Base-by-base conservation (phyloP, 768 basidiomycete species). In the Mrakia hoshinonis region DNA sequence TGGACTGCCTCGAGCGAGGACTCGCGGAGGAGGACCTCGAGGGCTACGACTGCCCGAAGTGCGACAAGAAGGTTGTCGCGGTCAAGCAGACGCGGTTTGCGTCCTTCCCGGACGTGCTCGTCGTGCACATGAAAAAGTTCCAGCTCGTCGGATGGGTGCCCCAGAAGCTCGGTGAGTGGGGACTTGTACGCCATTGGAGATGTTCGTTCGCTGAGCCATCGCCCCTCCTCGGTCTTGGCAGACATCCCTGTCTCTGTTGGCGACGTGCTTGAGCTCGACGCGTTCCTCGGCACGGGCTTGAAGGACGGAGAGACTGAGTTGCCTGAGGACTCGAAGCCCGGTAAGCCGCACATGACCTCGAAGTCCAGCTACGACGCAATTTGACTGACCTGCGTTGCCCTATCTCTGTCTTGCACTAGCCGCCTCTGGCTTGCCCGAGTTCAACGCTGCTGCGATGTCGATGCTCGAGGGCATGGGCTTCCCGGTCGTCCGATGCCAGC, bases 61-160 rank as follows among this genome's bases (percentile, higher is more conserved):
- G 95, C 77, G 80, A 82, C 49, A 86, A 83, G 75, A 84, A 82
- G 55, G 90, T 90, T 0, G 78, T 81, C 6, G 94, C 91, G 0
- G 76, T 85, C 10, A 92, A 89, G 91, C 87, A 86, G 72, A 84
- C 85, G 20, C 85, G 84, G 38, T 90, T 98, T 75, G 85, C 89
- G 0, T 89, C 90, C 1, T 91, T 95, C 83, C 96, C 96, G 0
- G 85, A 92, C 13, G 86, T 92, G 0, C 83, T 98, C 0, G 87
- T 95, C 10, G 79, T 99, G 1, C 94, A 96, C 74, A 88, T 92
- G 52, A 91, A 90, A 77, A 95, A 95, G 76, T 97, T 96, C 82
- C 90, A 93, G 79, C 84, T 95, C 4, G 88, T 92, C 51, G 92
- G 92, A 75, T 98, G 96, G 96, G 91, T 99, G 0, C 96, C 96